Evolutionary conservation across 2,329 filamentous ascomycete genomes (phyloP), one percentile per base, ranked within the genome.

Genomic region (Colletotrichum horii): DNA sequence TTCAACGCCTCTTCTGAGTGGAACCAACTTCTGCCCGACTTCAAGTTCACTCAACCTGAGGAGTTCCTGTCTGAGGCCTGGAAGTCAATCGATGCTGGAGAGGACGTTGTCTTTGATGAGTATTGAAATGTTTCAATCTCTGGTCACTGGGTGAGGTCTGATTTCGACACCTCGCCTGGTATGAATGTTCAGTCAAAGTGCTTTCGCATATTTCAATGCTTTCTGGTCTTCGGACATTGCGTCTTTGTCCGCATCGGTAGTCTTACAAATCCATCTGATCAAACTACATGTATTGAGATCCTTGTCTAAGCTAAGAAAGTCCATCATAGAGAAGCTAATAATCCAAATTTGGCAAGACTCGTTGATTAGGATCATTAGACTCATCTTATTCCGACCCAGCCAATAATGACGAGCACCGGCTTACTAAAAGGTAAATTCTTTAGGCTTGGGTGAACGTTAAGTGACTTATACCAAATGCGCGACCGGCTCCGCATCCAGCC

Each of bases 11-110:
- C 85, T 19, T 83, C 84, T 43, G 86, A 88, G 75, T 88, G 83
- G 81, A 90, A 90, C 75, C 75, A 82, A 66, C 78, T 87, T 22
- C 82, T 88, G 34, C 86, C 88, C 0, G 85, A 88, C 26, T 87
- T 86, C 52, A 70, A 84, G 71, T 89, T 89, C 65, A 84, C 80
- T 3, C 71, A 78, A 11, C 79, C 82, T 2, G 86, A 88, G 70
- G 84, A 85, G 12, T 88, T 88, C 76, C 75, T 89, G 14, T 78
- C 64, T 1, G 79, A 85, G 71, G 81, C 83, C 7, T 88, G 87
- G 87, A 22, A 30, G 7, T 30, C 30, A 0, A 61, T 61, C 11
- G 58, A 61, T 1, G 58, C 26, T 30, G 58, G 58, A 8, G 30
- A 30, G 28, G 3, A 61, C 9, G n/a, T n/a, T 5, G 30, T 61